These are phyloP conservation scores for Coniochaeta ligniaria DNA, from an alignment of 2,329 filamentous ascomycete genomes.

Conservation along the genomic window DNA sequence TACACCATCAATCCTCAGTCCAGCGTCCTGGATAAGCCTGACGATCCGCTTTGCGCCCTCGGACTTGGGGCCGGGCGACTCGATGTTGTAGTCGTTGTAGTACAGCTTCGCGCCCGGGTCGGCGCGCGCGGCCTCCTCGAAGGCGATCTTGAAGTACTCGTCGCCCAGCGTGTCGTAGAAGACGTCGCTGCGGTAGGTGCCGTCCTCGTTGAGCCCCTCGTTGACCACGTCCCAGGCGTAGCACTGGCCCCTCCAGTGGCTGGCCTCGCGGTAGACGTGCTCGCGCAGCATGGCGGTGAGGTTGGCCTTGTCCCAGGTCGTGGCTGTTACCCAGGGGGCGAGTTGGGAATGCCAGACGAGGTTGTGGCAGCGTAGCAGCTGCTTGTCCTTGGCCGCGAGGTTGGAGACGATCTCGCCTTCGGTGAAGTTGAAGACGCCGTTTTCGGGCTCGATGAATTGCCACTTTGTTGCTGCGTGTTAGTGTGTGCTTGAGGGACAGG, in stretches of 20 bases:
- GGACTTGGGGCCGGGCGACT: constrained; percentile 22
- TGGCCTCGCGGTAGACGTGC: constrained; percentile 36
- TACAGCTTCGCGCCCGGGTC: constrained; percentile 36
- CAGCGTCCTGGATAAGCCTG: constrained; percentile 17
- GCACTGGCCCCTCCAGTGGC: constrained; percentile 34
- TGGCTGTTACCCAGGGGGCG: constrained; percentile 37
- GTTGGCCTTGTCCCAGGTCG: constrained; percentile 40
- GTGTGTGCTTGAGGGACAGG: not conserved
- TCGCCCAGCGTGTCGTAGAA: constrained; percentile 33
- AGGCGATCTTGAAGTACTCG: constrained; percentile 37
- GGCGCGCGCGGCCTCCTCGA: constrained; percentile 32
- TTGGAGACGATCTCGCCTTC: constrained; percentile 33
- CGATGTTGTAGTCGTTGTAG: constrained; percentile 46
- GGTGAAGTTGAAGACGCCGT: constrained; percentile 43
- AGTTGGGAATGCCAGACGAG: constrained; percentile 32
- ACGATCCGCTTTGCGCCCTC: constrained; percentile 20
- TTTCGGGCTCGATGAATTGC: constrained; percentile 43
- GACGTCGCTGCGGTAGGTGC: constrained; percentile 27
- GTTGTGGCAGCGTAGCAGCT: constrained; percentile 45
- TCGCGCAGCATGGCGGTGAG: constrained; percentile 41
- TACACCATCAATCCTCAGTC: constrained; percentile 38
- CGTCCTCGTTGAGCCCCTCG: constrained; percentile 39
- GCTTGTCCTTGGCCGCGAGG: constrained; percentile 22
- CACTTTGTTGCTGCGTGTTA: constrained; percentile 21
- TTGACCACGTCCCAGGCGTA: constrained; percentile 45